Evolutionary conservation across 768 basidiomycete species (phyloP), one percentile per base, ranked within the genome.

Genomic region (Punctularia strigosozonata): DNA sequence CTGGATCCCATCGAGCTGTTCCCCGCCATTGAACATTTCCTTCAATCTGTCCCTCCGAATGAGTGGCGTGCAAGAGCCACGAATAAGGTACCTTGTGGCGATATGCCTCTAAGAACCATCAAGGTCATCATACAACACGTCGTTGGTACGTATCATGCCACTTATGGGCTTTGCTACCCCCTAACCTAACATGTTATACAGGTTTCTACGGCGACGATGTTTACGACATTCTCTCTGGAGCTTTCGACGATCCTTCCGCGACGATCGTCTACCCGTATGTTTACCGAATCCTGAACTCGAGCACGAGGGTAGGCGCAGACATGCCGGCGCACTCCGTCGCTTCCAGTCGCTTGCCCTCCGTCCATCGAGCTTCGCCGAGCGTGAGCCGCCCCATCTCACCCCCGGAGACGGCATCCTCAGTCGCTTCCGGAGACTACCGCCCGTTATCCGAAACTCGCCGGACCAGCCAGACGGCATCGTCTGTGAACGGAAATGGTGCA

Each of bases 41-140:
- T 98, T 36, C 83, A 90, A 52, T 87, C 82, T 1, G 80, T 98
- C 21, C 84, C 89, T 33, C 95, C 95, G 1, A 91, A 90, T 44
- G 91, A 95, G 58, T 99, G 92, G 89, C 77, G 94, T 38, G 80
- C 85, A 10, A 69, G 95, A 45, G 87, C 89, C 7, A 81, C 80
- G 1, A 90, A 87, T 53, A 84, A 82, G 46, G 77, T 98, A 2
- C 92, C 95, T 3, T 84, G 92, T 53, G 92, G 91, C 19, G 95
- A 99, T 52, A 92, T 98, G 92, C 95, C 95, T 2, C 60, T 99
- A 42, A 70, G 95, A 44, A 98, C 95, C 2, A 87, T 98, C 58
- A 99, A 99, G 66, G 92, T 95, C 30, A 88, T 99, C 49, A 86
- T 99, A 25, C 95, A 98, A 60, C 90, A 94, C 56, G 75, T 97